A percentile compares a stretch with the other conserved stretches of the same genome.
Conservation (phyloP, 345 rosid species). For the Luvunga scandens region DNA sequence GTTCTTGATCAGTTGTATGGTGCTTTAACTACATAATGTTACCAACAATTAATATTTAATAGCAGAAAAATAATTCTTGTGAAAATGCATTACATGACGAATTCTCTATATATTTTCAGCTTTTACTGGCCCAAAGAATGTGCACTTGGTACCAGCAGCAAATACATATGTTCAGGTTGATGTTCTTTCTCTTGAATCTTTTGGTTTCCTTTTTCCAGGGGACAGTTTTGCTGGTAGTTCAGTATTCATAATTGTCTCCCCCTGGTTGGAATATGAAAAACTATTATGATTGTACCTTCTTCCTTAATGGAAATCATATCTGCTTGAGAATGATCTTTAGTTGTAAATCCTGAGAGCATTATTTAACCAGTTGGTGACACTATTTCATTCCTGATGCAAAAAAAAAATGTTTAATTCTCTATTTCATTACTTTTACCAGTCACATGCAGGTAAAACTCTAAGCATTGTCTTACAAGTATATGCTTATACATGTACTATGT, state of each 20-base stretch:
- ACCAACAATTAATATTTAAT: neutral
- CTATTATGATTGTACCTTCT: neutral
- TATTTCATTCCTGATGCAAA: neutral
- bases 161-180: conserved; percentile 80
- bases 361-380: neutral
- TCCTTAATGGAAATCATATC: neutral
- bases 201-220: conserved; percentile 5
- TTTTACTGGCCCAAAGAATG: conserved; percentile 73
- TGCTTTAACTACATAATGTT: neutral
- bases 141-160: conserved; percentile 74
- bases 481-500: neutral
- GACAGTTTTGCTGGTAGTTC: neutral
- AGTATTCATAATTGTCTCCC: neutral
- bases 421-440: neutral
- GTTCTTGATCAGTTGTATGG: neutral
- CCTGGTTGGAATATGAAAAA: neutral
- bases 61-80: neutral
- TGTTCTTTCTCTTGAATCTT: conserved; percentile 7
- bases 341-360: neutral
- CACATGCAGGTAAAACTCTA: neutral
- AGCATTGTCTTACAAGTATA: neutral
- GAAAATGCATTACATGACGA: neutral
- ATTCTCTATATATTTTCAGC: conserved; percentile 40
- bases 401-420: neutral
- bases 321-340: neutral